These are phyloP conservation scores for Chionographis japonica DNA, from an alignment of 106 monocot genomes.

Conservation along the genomic window DNA sequence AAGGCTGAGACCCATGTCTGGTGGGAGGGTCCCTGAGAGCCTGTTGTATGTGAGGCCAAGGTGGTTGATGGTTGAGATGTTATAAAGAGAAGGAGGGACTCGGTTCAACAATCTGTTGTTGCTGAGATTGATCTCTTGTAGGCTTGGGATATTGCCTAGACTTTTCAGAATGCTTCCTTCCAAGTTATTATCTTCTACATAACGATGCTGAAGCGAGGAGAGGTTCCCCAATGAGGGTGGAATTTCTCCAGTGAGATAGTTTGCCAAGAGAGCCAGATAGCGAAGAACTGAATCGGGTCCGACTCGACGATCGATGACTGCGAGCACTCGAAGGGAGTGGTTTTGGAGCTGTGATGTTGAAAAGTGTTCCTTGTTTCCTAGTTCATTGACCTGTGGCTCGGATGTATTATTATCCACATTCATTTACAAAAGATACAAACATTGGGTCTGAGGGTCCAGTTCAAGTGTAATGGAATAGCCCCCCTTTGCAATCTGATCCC, in stretches of 20 bases:
- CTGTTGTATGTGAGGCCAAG: not conserved
- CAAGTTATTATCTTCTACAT: not conserved
- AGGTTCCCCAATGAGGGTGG: not conserved
- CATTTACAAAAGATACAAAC: no score
- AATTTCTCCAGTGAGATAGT: constrained; percentile 1
- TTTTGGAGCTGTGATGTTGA: not conserved
- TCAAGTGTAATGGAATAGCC: no score
- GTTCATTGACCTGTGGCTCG: no score
- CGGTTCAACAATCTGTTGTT: not conserved
- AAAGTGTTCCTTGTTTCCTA: not conserved
- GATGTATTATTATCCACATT: no score
- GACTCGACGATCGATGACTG: not conserved
- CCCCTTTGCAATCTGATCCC: no score
- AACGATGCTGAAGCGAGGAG: not conserved
- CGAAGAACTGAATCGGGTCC: not conserved
- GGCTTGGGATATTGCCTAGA: not conserved
- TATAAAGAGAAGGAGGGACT: constrained; percentile 13
- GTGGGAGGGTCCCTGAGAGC: constrained; percentile 19
- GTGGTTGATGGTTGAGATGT: constrained; percentile 6
- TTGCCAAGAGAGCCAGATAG: not conserved
- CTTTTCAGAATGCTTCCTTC: constrained; percentile 5
- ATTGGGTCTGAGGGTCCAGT: no score
- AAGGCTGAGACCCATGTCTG: constrained; percentile 13
- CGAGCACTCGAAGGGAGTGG: constrained; percentile 4
- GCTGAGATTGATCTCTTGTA: not conserved